Evolutionary conservation across 805 yeast species (phyloP), one percentile per base, ranked within the genome.

Genomic region (Metschnikowia proteae): DNA sequence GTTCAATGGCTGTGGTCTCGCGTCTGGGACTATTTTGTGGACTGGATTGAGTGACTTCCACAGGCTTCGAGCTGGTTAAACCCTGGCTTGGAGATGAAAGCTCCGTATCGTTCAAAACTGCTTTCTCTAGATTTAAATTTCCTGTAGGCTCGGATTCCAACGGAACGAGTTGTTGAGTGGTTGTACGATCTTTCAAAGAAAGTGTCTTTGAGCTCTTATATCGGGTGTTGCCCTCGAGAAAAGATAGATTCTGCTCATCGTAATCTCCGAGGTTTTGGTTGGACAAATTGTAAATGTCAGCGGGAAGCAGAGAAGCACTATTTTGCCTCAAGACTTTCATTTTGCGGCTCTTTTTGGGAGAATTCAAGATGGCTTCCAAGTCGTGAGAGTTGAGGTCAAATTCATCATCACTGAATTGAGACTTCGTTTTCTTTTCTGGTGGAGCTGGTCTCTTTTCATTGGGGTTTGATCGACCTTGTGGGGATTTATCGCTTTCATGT

Each of bases 211-310:
- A 10, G 7, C 11, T 27, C 7, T 31, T 40, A 6, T 30, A 31
- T 23, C 28, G 38, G 6, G 50, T 13, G 9, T 47, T 45, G 7
- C 40, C 50, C 32, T 70, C 74, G 29, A 66, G 48, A 38, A 52
- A 61, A 3, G 62, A 59, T 3, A 70, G 30, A 47, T 69, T 63
- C 3, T 57, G 55, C 47, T 67, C 74, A 5, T 62, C 68, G 43
- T 70, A 69, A 35, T 68, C 73, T 17, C 73, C 74, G 3, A 67
- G 45, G 32, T 67, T 63, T 17, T 62, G 70, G 41, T 61, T 57
- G 2, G 71, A 66, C 8, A 58, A 27, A 40, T 67, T 68, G 46
- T 56, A 59, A 5, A 62, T 35, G 1, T 58, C 46, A 2, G 55
- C 53, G 0, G 67, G 54, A 7, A 50, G 49, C 4, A 61, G 39